These are phyloP conservation scores for Penicillium argentinense DNA, from an alignment of 495 filamentous ascomycete genomes.

Conservation along the genomic window DNA sequence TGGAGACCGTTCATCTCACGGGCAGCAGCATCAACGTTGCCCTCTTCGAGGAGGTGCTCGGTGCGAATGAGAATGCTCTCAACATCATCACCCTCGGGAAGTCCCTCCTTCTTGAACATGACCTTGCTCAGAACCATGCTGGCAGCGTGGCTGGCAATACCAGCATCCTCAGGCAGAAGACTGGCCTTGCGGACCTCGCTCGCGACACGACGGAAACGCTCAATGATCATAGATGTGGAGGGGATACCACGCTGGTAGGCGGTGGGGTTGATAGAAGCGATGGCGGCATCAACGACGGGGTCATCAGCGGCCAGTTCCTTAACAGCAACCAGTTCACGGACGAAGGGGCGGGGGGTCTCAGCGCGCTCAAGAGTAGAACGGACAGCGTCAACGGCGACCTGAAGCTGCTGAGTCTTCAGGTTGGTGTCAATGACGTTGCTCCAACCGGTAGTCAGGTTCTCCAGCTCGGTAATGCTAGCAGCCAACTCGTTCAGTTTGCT, in stretches of 20 bases:
- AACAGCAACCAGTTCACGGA: slow-evolving; percentile 86
- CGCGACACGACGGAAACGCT: slow-evolving; percentile 94
- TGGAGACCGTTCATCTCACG: slow-evolving; percentile 90
- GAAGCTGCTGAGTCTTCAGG: slow-evolving; percentile 90
- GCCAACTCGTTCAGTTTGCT: slow-evolving; percentile 80
- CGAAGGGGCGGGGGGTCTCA: slow-evolving; percentile 75
- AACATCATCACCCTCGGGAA: slow-evolving; percentile 85
- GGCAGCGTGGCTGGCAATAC: slow-evolving; percentile 88
- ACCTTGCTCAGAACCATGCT: slow-evolving; percentile 86
- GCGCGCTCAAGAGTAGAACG: slow-evolving; percentile 74
- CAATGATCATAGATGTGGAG: slow-evolving; percentile 78
- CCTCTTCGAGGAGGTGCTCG: slow-evolving; percentile 86
- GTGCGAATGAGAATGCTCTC: slow-evolving; percentile 89
- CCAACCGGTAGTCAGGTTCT: slow-evolving; percentile 81
- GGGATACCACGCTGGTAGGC: slow-evolving; percentile 93
- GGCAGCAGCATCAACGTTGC: slow-evolving; percentile 84
- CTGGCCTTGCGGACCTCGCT: slow-evolving; percentile 91
- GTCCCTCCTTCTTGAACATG: slow-evolving; percentile 89
- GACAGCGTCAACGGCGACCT: slow-evolving; percentile 92
- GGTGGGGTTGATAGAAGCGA: slow-evolving; percentile 87
- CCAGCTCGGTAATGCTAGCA: slow-evolving; percentile 72
- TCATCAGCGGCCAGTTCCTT: slow-evolving; percentile 87
- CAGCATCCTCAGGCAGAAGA: slow-evolving; percentile 86
- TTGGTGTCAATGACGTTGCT: slow-evolving; percentile 83
- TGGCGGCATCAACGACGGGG: slow-evolving; percentile 82